phyloP scores from a whole-genome alignment of 768 basidiomycete genomes.

The Psilocybe tampanensis region DNA sequence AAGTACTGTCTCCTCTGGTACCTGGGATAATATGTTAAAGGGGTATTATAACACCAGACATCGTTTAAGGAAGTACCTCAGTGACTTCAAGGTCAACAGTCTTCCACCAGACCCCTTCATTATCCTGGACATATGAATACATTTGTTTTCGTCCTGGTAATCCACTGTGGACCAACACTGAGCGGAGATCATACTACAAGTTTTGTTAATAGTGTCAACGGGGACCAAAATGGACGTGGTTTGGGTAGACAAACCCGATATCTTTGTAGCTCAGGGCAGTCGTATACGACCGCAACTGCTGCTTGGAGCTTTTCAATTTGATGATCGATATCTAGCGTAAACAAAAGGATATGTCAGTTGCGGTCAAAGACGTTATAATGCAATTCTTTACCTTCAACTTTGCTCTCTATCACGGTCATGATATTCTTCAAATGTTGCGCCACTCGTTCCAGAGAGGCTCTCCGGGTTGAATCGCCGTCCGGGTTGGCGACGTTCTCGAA shows the following conservation, averaged over 20 bases:
- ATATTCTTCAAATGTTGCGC: constrained; percentile 53
- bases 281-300: constrained; percentile 49
- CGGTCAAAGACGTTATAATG: background rate
- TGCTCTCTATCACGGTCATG: constrained; percentile 51
- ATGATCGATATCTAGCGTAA: constrained; percentile 52
- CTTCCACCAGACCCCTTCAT: constrained; percentile 77
- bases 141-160: constrained; percentile 76
- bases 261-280: constrained; percentile 66
- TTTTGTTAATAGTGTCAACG: background rate
- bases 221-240: background rate
- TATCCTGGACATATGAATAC: constrained; percentile 74
- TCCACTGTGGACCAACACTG: constrained; percentile 78
- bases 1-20: constrained; percentile 68
- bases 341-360: background rate
- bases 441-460: constrained; percentile 42
- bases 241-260: constrained; percentile 46
- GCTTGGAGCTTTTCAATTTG: constrained; percentile 46
- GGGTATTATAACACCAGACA: background rate
- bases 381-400: constrained; percentile 50
- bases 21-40: constrained; percentile 41
- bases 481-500: constrained; percentile 66
- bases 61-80: constrained; percentile 43
- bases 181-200: constrained; percentile 76
- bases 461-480: constrained; percentile 49
- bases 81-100: constrained; percentile 70